These are phyloP conservation scores for Leccinum cinnamomeum DNA, from an alignment of 1,284 basidiomycete species.

Conservation along the genomic window DNA sequence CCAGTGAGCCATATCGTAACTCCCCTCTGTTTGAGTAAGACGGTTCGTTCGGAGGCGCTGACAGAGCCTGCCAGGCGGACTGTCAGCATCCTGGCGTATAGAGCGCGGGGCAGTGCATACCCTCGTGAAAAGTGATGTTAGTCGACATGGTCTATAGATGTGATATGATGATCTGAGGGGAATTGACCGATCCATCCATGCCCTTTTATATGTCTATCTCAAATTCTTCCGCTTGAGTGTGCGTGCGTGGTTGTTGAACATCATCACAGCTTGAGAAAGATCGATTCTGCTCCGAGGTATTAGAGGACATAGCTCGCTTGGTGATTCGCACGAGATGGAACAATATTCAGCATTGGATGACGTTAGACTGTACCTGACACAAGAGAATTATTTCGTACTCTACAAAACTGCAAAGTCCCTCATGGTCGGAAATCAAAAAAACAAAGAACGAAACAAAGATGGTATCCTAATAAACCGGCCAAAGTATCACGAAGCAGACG, in stretches of 20 bases:
- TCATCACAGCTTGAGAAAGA: conserved; percentile 18
- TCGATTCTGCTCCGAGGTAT: conserved; percentile 12
- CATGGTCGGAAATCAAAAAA: neutral
- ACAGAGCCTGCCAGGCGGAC: conserved; percentile 62
- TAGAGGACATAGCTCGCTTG: conserved; percentile 8
- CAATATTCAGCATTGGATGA: neutral
- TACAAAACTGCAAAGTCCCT: conserved; percentile 30
- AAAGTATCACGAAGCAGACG: conserved; percentile 21
- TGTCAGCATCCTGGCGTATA: neutral
- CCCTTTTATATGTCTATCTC: conserved; percentile 12
- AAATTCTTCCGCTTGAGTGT: neutral
- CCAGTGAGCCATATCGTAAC: conserved; percentile 96
- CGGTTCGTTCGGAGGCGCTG: conserved; percentile 61
- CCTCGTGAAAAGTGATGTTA: conserved; percentile 37
- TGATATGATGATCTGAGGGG: conserved; percentile 2
- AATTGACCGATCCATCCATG: neutral
- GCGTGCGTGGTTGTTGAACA: neutral
- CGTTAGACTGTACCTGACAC: conserved; percentile 4
- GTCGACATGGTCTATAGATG: conserved; percentile 27
- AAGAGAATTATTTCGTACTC: conserved; percentile 5
- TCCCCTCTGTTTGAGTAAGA: conserved; percentile 76
- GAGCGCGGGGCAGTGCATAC: conserved; percentile 13
- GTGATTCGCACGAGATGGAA: neutral
- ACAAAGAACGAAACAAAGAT: conserved; percentile 3
- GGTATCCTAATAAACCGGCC: conserved; percentile 16